Conservation (phyloP, 2,329 filamentous ascomycete species). For the Penicillium sp. region DNA sequence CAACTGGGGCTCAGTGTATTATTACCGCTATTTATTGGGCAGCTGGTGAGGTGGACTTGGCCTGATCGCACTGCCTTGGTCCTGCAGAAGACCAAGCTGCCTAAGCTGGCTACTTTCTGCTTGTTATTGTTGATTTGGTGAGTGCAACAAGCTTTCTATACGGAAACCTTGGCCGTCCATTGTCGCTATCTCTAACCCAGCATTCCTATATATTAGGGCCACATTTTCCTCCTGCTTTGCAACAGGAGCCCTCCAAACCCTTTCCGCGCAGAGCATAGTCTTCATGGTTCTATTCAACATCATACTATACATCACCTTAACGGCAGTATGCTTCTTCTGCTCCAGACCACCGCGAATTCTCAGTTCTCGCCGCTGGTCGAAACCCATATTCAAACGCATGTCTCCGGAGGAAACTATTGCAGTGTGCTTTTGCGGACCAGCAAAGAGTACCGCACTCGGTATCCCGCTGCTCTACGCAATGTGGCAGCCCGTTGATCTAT, state of each 20-base stretch:
- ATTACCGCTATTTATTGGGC: conserved; percentile 63
- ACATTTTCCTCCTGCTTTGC: conserved; percentile 54
- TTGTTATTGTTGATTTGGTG: conserved; percentile 59
- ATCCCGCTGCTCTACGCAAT: conserved; percentile 69
- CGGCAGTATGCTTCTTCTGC: conserved; percentile 54
- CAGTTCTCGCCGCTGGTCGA: conserved; percentile 18
- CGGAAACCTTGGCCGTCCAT: neutral
- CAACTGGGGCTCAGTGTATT: conserved; percentile 68
- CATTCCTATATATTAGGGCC: conserved; percentile 41
- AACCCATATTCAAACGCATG: conserved; percentile 40
- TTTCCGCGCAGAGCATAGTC: conserved; percentile 61
- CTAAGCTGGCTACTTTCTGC: conserved; percentile 47
- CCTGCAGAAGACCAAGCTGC: conserved; percentile 55
- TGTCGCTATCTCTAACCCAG: conserved; percentile 42
- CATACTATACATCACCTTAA: conserved; percentile 64
- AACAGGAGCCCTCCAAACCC: conserved; percentile 59
- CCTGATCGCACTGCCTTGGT: conserved; percentile 43
- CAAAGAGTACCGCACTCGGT: conserved; percentile 70
- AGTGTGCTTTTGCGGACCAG: conserved; percentile 70
- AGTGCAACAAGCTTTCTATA: conserved; percentile 7
- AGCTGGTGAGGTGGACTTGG: conserved; percentile 58
- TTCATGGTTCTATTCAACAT: conserved; percentile 69
- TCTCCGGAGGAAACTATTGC: conserved; percentile 64
- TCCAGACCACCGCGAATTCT: conserved; percentile 43
- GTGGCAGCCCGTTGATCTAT: conserved; percentile 46